Percentiles rank a stretch among this genome's conserved stretches.
These are phyloP conservation scores for Chlorophyllum brunneum DNA, from an alignment of 768 basidiomycete genomes.

Conservation along the genomic window DNA sequence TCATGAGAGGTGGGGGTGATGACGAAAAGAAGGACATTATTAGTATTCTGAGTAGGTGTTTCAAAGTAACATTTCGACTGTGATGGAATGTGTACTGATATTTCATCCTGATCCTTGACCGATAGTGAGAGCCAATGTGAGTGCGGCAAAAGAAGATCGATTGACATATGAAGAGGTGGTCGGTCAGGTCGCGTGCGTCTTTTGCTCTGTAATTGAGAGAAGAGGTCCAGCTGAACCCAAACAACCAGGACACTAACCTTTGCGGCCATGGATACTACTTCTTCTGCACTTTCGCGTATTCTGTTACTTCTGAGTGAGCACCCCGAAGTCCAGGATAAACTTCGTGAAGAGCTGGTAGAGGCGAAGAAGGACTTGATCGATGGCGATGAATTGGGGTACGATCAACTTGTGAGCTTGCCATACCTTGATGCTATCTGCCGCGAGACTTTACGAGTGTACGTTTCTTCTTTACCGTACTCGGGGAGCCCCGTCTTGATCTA, in stretches of 20 bases:
- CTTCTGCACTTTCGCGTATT: constrained; percentile 30
- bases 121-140: constrained; percentile 38
- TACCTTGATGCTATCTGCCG: constrained; percentile 38
- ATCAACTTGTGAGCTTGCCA: constrained; percentile 31
- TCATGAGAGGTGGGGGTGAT: constrained; percentile 31
- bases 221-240: background rate
- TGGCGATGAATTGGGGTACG: constrained; percentile 28
- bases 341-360: constrained; percentile 30
- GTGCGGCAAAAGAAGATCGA: constrained; percentile 25
- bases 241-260: constrained; percentile 30
- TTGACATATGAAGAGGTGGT: constrained; percentile 33
- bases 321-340: constrained; percentile 33
- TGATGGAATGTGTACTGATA: background rate
- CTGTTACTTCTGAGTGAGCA: constrained; percentile 29
- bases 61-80: background rate
- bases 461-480: background rate
- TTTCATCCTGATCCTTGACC: background rate
- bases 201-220: background rate
- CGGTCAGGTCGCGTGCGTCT: constrained; percentile 24
- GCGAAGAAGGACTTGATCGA: constrained; percentile 22
- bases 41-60: constrained; percentile 38
- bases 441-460: constrained; percentile 36
- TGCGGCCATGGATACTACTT: constrained; percentile 42
- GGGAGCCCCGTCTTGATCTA: background rate
- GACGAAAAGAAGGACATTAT: constrained; percentile 40